phyloP scores from a whole-genome alignment of 164 flowering plant genomes.

The Cinnamomum micranthum region DNA sequence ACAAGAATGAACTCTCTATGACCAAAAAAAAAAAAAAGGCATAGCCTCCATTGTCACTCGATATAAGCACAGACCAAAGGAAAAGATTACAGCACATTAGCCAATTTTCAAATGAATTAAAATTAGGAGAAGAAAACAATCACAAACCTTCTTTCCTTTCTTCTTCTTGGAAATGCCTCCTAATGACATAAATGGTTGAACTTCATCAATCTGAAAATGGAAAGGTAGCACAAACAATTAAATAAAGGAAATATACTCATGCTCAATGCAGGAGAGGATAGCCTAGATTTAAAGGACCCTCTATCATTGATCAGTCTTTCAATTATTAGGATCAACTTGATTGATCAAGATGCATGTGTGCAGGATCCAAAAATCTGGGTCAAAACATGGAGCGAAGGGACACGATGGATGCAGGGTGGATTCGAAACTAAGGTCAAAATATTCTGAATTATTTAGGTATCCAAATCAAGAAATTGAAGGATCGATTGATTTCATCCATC shows the following conservation, averaged over 20 bases:
- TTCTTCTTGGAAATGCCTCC: constrained; percentile 62
- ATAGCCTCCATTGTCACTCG: neutral
- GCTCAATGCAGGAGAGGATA: neutral
- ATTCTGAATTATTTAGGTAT: too few species aligned
- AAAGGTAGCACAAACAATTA: neutral
- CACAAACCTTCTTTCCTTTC: constrained; percentile 57
- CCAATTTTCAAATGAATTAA: neutral
- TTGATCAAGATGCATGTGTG: too few species aligned
- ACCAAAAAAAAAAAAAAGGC: neutral
- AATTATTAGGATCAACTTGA: too few species aligned
- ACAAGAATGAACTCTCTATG: neutral
- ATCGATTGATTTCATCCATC: too few species aligned
- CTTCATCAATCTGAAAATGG: constrained; percentile 69
- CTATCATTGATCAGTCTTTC: too few species aligned
- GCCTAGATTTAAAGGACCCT: too few species aligned
- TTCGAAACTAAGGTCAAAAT: too few species aligned
- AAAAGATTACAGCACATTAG: neutral
- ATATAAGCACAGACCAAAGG: neutral
- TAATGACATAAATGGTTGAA: constrained; percentile 58
- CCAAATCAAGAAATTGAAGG: too few species aligned
- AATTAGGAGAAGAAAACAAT: constrained; percentile 3
- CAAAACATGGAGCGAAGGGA: too few species aligned
- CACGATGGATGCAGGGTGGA: too few species aligned
- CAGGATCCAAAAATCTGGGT: too few species aligned
- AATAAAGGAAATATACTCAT: neutral